Evolutionary conservation across 2,329 filamentous ascomycete genomes (phyloP).

Genomic region (Colletotrichum trifolii): DNA sequence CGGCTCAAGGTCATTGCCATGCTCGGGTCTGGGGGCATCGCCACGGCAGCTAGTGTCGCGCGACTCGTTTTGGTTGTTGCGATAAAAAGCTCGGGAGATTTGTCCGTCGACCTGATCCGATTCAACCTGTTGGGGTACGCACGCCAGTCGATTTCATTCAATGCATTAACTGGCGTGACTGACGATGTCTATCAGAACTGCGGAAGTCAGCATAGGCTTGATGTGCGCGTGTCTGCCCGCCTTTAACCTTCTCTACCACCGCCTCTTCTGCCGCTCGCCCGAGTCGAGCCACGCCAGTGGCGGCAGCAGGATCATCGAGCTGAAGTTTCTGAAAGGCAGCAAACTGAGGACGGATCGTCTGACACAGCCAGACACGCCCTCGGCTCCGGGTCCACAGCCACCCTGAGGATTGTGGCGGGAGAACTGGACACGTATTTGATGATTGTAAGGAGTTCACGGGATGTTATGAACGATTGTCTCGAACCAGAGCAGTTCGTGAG

Average conservation of each 20-base stretch:
- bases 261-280: neutral
- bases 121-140: slow-evolving; percentile 1
- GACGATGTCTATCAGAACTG: slow-evolving; percentile 45
- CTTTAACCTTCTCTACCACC: slow-evolving; percentile 27
- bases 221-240: slow-evolving; percentile 45
- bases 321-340: neutral
- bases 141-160: neutral
- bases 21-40: slow-evolving; percentile 44
- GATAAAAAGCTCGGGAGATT: slow-evolving; percentile 34
- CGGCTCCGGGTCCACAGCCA: too few species aligned
- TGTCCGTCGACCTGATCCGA: neutral
- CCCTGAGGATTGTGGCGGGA: too few species aligned
- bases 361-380: neutral
- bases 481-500: too few species aligned
- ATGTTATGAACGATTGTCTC: too few species aligned
- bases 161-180: too few species aligned
- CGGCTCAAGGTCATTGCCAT: slow-evolving; percentile 44
- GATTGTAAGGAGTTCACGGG: too few species aligned
- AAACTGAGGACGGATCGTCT: neutral
- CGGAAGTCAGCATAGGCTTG: slow-evolving; percentile 44
- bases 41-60: slow-evolving; percentile 45
- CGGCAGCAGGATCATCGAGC: neutral
- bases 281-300: neutral
- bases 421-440: too few species aligned
- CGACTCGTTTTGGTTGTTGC: slow-evolving; percentile 42